phyloP scores from a whole-genome alignment of 2,329 filamentous ascomycete genomes.

The Penicillium sp. region DNA sequence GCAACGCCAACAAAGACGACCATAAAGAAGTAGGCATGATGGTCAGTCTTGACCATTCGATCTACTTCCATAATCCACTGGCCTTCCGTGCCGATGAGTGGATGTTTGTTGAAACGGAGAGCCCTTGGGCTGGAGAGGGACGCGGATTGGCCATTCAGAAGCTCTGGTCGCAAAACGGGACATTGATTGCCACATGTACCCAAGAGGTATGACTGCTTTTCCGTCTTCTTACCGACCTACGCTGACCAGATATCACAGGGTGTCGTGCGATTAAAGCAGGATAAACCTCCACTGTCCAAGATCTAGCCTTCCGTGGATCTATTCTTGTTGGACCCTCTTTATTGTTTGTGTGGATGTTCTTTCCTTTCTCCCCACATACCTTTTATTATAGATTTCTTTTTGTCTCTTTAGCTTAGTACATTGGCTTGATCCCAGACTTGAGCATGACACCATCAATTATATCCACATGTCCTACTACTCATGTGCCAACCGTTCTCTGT shows the following conservation, averaged over 20 bases:
- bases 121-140: constrained; percentile 53
- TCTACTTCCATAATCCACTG: constrained; percentile 53
- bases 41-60: constrained; percentile 53
- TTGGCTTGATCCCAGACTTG: neutral
- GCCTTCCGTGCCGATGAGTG: constrained; percentile 53
- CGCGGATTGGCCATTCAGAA: constrained; percentile 51
- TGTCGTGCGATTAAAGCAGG: constrained; percentile 49
- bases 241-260: constrained; percentile 35
- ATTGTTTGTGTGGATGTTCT: neutral
- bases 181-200: constrained; percentile 51
- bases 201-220: constrained; percentile 46
- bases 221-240: neutral
- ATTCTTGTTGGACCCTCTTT: neutral
- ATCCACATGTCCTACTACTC: no score
- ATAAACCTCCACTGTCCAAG: constrained; percentile 35
- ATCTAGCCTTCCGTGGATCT: constrained; percentile 18
- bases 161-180: constrained; percentile 52
- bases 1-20: constrained; percentile 28
- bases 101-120: constrained; percentile 53
- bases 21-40: constrained; percentile 50
- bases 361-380: neutral
- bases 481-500: no score
- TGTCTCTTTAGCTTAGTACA: neutral
- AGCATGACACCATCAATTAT: neutral
- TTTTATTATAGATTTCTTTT: neutral